phyloP scores from a whole-genome alignment of 2,329 filamentous ascomycete species.

The Thielaviopsis punctulata region DNA sequence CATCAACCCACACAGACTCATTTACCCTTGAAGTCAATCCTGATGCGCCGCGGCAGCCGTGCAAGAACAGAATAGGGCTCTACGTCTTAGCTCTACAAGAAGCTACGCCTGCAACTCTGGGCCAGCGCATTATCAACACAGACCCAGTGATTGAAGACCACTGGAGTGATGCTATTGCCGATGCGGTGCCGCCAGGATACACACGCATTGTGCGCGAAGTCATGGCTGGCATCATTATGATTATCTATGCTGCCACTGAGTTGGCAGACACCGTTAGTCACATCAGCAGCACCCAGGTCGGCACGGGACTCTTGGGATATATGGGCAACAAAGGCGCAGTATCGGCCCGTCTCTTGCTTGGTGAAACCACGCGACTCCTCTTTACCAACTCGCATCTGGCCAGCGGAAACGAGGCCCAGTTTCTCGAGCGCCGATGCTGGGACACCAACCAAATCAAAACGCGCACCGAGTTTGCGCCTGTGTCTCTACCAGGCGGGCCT shows the following conservation, averaged over 20 bases:
- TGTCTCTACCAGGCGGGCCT: slow-evolving; percentile 46
- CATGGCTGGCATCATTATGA: slow-evolving; percentile 64
- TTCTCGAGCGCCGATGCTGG: slow-evolving; percentile 76
- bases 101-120: slow-evolving; percentile 68
- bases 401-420: slow-evolving; percentile 62
- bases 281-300: slow-evolving; percentile 66
- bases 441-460: slow-evolving; percentile 64
- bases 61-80: slow-evolving; percentile 41
- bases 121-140: slow-evolving; percentile 59
- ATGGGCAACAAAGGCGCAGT: slow-evolving; percentile 94
- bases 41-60: slow-evolving; percentile 4
- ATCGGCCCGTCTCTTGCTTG: slow-evolving; percentile 62
- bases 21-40: slow-evolving; percentile 8
- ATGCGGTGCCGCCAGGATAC: slow-evolving; percentile 62
- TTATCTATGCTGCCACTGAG: slow-evolving; percentile 70
- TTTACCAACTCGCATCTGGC: slow-evolving; percentile 88
- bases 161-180: slow-evolving; percentile 65
- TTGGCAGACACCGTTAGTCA: slow-evolving; percentile 60
- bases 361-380: slow-evolving; percentile 74
- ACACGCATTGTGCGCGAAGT: slow-evolving; percentile 64
- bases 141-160: slow-evolving; percentile 54
- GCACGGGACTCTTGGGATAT: slow-evolving; percentile 80
- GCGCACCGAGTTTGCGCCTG: slow-evolving; percentile 62
- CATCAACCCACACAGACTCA: slow-evolving; percentile 3
- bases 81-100: slow-evolving; percentile 89